Conservation (phyloP, 2,329 filamentous ascomycete genomes). For the Passalora sequoiae region DNA sequence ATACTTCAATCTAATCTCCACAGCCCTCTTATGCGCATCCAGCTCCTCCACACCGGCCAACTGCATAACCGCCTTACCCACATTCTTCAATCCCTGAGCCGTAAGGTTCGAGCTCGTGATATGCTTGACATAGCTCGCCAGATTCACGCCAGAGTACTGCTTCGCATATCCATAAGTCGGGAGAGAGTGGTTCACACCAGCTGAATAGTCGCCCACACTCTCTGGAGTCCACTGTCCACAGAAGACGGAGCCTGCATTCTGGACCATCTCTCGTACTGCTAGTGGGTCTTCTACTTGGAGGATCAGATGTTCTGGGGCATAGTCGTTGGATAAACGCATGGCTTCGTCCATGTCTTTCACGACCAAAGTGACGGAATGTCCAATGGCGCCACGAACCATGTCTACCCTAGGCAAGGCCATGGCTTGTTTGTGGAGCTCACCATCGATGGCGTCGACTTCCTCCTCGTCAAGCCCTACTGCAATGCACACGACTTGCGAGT, state of each 20-base stretch:
- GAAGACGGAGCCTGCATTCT: conserved; percentile 95
- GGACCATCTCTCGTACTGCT: conserved; percentile 67
- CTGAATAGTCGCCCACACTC: conserved; percentile 95
- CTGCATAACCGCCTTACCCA: conserved; percentile 88
- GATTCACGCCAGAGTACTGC: conserved; percentile 96
- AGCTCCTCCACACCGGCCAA: conserved; percentile 90
- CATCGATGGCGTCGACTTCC: conserved; percentile 76
- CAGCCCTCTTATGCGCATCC: conserved; percentile 79
- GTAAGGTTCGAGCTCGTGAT: conserved; percentile 93
- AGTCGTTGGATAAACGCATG: conserved; percentile 78
- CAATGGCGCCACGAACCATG: conserved; percentile 84
- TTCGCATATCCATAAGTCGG: conserved; percentile 97
- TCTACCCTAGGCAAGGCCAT: conserved; percentile 82
- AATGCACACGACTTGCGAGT: conserved; percentile 90
- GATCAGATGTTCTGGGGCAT: conserved; percentile 95
- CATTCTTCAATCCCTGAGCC: conserved; percentile 74
- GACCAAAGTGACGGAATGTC: conserved; percentile 82
- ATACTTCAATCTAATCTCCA: conserved; percentile 55
- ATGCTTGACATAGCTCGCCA: conserved; percentile 94
- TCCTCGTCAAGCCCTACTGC: conserved; percentile 71
- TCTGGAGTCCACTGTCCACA: conserved; percentile 95
- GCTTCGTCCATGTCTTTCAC: conserved; percentile 71
- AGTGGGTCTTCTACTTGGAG: conserved; percentile 78
- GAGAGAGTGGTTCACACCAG: conserved; percentile 93
- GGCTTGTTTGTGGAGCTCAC: conserved; percentile 84